Percentiles rank a stretch among this genome's conserved stretches.
Evolutionary conservation across 305 asterid genomes (phyloP).

Genomic region (Fraxinus ornus): DNA sequence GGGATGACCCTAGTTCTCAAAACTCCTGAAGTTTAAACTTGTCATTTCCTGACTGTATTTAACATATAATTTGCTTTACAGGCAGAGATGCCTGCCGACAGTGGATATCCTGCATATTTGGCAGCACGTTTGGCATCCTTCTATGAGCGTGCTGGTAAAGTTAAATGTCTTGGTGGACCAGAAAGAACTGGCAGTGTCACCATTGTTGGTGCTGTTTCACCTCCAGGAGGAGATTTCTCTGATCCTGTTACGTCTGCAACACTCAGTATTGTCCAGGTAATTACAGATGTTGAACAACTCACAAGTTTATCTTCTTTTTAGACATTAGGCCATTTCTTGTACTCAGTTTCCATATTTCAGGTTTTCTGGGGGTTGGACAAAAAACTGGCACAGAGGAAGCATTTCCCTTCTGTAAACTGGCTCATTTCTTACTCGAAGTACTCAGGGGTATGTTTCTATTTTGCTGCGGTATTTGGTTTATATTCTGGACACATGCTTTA

Average conservation of each 20-base stretch:
- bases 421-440: slow-evolving; percentile 95
- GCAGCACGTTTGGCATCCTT: slow-evolving; percentile 98
- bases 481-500: neutral
- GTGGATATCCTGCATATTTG: slow-evolving; percentile 98
- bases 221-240: slow-evolving; percentile 98
- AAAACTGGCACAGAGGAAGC: slow-evolving; percentile 94
- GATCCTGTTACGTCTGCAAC: slow-evolving; percentile 98
- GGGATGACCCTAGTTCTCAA: neutral
- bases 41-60: neutral
- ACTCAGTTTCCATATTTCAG: slow-evolving; percentile 39
- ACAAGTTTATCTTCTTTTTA: slow-evolving; percentile 11
- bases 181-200: slow-evolving; percentile 97
- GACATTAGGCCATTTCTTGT: slow-evolving; percentile 22
- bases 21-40: neutral
- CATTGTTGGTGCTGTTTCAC: slow-evolving; percentile 97
- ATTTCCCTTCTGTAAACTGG: slow-evolving; percentile 98
- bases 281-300: slow-evolving; percentile 19
- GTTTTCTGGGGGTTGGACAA: slow-evolving; percentile 99
- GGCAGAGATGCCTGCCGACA: slow-evolving; percentile 99
- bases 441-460: slow-evolving; percentile 62
- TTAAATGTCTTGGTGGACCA: slow-evolving; percentile 93
- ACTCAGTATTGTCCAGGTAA: slow-evolving; percentile 90
- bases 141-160: slow-evolving; percentile 95
- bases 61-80: slow-evolving; percentile 28
- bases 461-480: neutral